Percentiles rank a stretch among this genome's conserved stretches.
These are phyloP conservation scores for Galerina sulciceps DNA, from an alignment of 768 basidiomycete species.

Conservation along the genomic window DNA sequence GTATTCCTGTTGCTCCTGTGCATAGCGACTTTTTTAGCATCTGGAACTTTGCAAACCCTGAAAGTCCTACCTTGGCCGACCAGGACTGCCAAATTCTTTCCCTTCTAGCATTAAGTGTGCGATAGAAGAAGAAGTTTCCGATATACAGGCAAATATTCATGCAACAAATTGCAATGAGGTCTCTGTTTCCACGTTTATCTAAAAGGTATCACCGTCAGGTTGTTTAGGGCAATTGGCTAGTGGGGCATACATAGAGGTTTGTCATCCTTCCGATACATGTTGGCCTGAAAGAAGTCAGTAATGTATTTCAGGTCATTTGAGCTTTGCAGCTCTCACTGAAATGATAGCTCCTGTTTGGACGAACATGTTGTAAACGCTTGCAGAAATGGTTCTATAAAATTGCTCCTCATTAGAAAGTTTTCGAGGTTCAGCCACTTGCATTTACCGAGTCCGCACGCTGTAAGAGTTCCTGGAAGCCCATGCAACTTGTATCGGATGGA, in stretches of 20 bases:
- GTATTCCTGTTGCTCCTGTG: slow-evolving; percentile 60
- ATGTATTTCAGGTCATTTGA: neutral
- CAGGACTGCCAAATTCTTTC: slow-evolving; percentile 55
- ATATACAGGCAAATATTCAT: slow-evolving; percentile 60
- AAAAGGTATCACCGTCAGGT: neutral
- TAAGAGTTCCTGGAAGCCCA: slow-evolving; percentile 67
- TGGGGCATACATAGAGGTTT: slow-evolving; percentile 28
- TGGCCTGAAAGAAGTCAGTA: slow-evolving; percentile 34
- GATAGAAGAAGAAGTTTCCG: slow-evolving; percentile 59
- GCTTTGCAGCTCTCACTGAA: slow-evolving; percentile 34
- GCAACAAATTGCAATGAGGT: slow-evolving; percentile 54
- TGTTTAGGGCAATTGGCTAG: neutral
- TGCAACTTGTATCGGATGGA: slow-evolving; percentile 53
- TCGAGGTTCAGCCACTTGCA: slow-evolving; percentile 6
- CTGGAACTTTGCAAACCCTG: no score
- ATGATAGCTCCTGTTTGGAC: slow-evolving; percentile 61
- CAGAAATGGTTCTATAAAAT: slow-evolving; percentile 41
- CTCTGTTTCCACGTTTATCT: slow-evolving; percentile 66
- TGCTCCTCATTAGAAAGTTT: neutral
- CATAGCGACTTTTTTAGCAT: neutral
- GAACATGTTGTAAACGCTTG: slow-evolving; percentile 65
- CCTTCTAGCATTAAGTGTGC: slow-evolving; percentile 48
- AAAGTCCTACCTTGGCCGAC: slow-evolving; percentile 45
- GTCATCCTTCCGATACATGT: slow-evolving; percentile 60
- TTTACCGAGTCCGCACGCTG: slow-evolving; percentile 57